phyloP scores from a whole-genome alignment of 2,329 filamentous ascomycete species.

The Neofusicoccum sp. region DNA sequence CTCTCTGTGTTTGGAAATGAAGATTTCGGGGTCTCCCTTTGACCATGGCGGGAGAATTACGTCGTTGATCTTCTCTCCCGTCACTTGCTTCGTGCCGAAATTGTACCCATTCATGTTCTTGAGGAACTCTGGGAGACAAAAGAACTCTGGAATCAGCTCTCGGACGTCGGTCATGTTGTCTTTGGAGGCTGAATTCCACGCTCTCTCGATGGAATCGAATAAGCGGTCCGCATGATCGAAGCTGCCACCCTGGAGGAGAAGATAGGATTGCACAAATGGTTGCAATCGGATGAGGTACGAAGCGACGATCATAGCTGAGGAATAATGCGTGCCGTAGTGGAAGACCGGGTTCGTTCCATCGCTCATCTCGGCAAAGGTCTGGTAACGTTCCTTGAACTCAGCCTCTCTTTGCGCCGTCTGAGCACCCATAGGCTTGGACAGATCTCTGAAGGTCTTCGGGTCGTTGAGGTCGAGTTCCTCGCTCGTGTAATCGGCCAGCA shows the following conservation, averaged over 20 bases:
- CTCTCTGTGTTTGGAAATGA: constrained; percentile 94
- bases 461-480: constrained; percentile 86
- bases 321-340: constrained; percentile 98
- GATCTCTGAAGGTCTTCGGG: constrained; percentile 82
- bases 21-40: constrained; percentile 92
- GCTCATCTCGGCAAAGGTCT: constrained; percentile 86
- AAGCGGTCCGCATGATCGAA: constrained; percentile 96
- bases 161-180: constrained; percentile 93
- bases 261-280: constrained; percentile 93
- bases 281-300: constrained; percentile 94
- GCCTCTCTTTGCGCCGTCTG: constrained; percentile 76
- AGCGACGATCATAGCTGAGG: constrained; percentile 97
- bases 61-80: constrained; percentile 76
- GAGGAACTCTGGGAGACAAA: constrained; percentile 92
- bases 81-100: constrained; percentile 84
- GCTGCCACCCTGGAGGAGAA: constrained; percentile 89
- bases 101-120: constrained; percentile 94
- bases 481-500: constrained; percentile 93
- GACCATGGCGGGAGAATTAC: constrained; percentile 95
- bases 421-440: constrained; percentile 95
- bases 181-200: constrained; percentile 87
- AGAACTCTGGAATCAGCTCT: constrained; percentile 95
- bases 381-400: constrained; percentile 82
- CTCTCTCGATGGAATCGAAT: constrained; percentile 89
- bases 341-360: constrained; percentile 77